Percentiles rank a stretch among this genome's conserved stretches.
Evolutionary conservation across 768 basidiomycete genomes (phyloP).

Genomic region (Rhizopogon salebrosus): DNA sequence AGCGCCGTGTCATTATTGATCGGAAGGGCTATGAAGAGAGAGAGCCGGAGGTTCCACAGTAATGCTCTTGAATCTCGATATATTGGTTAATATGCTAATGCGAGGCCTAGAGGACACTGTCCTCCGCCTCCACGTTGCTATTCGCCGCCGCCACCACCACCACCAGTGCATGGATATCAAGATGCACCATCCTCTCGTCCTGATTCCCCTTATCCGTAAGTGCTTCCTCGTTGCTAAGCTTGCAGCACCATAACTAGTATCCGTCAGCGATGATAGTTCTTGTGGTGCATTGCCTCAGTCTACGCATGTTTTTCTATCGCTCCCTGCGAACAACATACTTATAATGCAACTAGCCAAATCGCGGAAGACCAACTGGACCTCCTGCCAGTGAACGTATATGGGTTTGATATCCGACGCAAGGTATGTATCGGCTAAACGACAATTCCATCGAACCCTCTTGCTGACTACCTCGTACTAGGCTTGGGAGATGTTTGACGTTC

Average conservation of each 20-base stretch:
- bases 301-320: neutral
- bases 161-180: neutral
- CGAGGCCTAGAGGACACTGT: neutral
- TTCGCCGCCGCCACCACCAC: neutral
- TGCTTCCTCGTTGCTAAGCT: too few relatives aligned
- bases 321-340: neutral
- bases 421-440: neutral
- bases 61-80: neutral
- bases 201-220: neutral
- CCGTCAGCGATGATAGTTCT: neutral
- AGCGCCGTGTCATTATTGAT: neutral
- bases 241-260: neutral
- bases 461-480: slow-evolving; percentile 16
- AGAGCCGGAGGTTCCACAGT: neutral
- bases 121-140: too few relatives aligned
- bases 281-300: neutral
- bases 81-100: neutral
- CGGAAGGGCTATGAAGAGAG: neutral
- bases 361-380: slow-evolving; percentile 51
- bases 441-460: neutral
- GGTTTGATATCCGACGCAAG: slow-evolving; percentile 59
- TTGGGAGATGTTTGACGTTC: slow-evolving; percentile 53
- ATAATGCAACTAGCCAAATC: slow-evolving; percentile 26
- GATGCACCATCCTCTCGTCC: neutral
- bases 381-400: slow-evolving; percentile 51